A percentile compares a stretch with the other conserved stretches of the same genome.
phyloP scores from a whole-genome alignment of 2,329 filamentous ascomycete genomes.

The Hypoxylon sp. region DNA sequence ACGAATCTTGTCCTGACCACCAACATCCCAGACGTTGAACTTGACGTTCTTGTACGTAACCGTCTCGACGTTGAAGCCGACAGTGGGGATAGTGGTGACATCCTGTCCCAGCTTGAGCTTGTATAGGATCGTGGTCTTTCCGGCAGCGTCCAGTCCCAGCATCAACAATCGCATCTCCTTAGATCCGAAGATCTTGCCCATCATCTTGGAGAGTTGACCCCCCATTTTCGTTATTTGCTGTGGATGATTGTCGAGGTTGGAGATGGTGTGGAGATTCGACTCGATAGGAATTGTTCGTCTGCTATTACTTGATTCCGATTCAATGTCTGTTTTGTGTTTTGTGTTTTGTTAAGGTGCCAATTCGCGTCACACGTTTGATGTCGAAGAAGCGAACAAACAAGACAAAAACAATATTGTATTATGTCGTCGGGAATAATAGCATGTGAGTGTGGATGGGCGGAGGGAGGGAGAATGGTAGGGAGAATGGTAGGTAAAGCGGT shows the following conservation, averaged over 20 bases:
- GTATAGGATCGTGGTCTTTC: slow-evolving; percentile 99
- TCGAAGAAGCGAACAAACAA: too few species aligned
- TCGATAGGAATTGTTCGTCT: too few species aligned
- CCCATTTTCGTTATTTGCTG: slow-evolving; percentile 74
- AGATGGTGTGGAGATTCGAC: too few species aligned
- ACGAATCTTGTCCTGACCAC: slow-evolving; percentile 98
- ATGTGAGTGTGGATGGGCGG: slow-evolving; percentile 13
- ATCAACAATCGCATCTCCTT: slow-evolving; percentile 99
- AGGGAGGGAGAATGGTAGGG: too few species aligned
- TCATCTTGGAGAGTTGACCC: slow-evolving; percentile 91
- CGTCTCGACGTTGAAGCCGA: slow-evolving; percentile 99
- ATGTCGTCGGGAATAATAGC: slow-evolving; percentile 13
- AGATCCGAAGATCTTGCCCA: slow-evolving; percentile 98
- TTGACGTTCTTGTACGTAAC: slow-evolving; percentile 99
- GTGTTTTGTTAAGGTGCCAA: too few species aligned
- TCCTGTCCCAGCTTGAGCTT: slow-evolving; percentile 99
- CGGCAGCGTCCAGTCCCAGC: slow-evolving; percentile 96
- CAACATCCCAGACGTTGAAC: slow-evolving; percentile 99
- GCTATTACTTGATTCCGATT: too few species aligned
- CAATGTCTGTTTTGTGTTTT: too few species aligned
- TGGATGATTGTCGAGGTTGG: slow-evolving; percentile 3
- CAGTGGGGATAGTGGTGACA: slow-evolving; percentile 97
- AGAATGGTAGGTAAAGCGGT: slow-evolving; percentile 13
- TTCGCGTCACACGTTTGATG: slow-evolving; percentile 5
- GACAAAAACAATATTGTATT: too few species aligned